These are phyloP conservation scores for Phaeosphaeria sp. DNA, from an alignment of 2,329 filamentous ascomycete genomes.

Conservation along the genomic window DNA sequence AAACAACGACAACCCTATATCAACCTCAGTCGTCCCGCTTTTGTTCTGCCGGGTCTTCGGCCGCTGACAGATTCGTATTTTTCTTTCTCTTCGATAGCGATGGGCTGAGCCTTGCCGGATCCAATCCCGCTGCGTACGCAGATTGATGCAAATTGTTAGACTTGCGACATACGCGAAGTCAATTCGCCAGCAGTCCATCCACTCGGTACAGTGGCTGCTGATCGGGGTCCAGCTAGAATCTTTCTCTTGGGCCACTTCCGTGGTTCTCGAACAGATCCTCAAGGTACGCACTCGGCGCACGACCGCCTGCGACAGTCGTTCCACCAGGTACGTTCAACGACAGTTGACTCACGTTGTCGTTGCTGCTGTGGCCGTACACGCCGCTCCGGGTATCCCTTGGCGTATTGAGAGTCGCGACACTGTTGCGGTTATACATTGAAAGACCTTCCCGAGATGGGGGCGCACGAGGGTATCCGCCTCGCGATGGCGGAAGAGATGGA, in stretches of 20 bases:
- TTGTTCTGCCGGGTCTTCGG: neutral
- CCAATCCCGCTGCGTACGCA: neutral
- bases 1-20: conserved; percentile 2
- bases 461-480: conserved; percentile 43
- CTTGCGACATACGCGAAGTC: neutral
- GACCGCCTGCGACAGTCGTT: conserved; percentile 60
- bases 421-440: conserved; percentile 46
- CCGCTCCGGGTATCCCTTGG: conserved; percentile 41
- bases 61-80: neutral
- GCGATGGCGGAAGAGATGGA: conserved; percentile 44
- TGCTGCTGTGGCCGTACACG: conserved; percentile 34
- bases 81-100: neutral
- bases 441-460: conserved; percentile 41
- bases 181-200: conserved; percentile 4
- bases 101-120: neutral
- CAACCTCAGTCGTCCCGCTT: neutral
- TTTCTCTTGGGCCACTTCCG: conserved; percentile 44
- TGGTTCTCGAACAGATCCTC: conserved; percentile 89
- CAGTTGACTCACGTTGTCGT: conserved; percentile 67
- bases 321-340: conserved; percentile 64
- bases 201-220: conserved; percentile 11
- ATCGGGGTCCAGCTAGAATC: conserved; percentile 37
- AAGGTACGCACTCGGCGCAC: conserved; percentile 86
- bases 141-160: conserved; percentile 8
- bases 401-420: conserved; percentile 41